phyloP scores from a whole-genome alignment of 768 basidiomycete genomes.

The Amylocystis lapponica region DNA sequence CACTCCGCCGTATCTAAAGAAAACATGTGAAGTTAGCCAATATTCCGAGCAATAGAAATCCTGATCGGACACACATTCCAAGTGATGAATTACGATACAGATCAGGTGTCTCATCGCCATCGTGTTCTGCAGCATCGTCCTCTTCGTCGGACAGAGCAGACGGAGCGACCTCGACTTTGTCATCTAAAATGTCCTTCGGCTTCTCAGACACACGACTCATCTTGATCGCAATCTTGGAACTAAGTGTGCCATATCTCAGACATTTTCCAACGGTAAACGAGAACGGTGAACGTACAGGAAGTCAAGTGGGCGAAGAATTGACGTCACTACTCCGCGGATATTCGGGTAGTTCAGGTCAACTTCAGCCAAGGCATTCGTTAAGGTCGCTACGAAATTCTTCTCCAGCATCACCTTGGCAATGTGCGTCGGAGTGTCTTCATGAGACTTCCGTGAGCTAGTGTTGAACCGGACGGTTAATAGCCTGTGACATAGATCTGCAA shows the following conservation, averaged over 20 bases:
- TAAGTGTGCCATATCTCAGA: no score
- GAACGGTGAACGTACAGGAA: slow-evolving; percentile 56
- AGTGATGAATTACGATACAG: slow-evolving; percentile 94
- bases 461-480: slow-evolving; percentile 78
- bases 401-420: slow-evolving; percentile 98
- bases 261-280: background rate
- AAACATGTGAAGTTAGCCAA: slow-evolving; percentile 2
- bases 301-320: slow-evolving; percentile 85
- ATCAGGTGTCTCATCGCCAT: slow-evolving; percentile 82
- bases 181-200: slow-evolving; percentile 50
- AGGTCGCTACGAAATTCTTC: slow-evolving; percentile 87
- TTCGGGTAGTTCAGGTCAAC: slow-evolving; percentile 95
- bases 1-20: slow-evolving; percentile 67
- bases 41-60: background rate
- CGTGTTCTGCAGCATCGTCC: slow-evolving; percentile 48
- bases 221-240: slow-evolving; percentile 90
- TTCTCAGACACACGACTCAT: slow-evolving; percentile 81
- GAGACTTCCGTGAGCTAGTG: slow-evolving; percentile 42
- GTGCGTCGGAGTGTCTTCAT: slow-evolving; percentile 77
- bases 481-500: slow-evolving; percentile 84
- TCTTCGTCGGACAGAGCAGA: slow-evolving; percentile 44
- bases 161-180: slow-evolving; percentile 35
- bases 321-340: slow-evolving; percentile 77
- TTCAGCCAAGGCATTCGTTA: slow-evolving; percentile 86
- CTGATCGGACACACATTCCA: slow-evolving; percentile 67